Evolutionary conservation across 2,329 filamentous ascomycete species (phyloP), one percentile per base, ranked within the genome.

Genomic region (Aphanocladium album): DNA sequence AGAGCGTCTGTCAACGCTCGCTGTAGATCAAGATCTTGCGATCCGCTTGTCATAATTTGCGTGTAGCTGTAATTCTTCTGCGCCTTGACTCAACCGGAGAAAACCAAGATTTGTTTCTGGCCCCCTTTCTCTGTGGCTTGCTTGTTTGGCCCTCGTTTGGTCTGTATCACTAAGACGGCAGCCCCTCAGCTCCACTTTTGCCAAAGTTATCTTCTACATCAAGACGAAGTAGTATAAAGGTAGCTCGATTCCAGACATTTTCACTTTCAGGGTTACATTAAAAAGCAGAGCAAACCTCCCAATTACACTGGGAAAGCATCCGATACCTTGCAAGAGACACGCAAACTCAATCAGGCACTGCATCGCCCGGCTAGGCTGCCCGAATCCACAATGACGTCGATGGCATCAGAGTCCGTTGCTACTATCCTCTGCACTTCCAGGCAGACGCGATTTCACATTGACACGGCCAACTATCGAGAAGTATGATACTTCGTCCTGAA

Each of bases 361-460:
- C 16, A 21, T 21, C 16, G 23, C 19, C 50, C 35, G 35, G 39
- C 55, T 17, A 56, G 41, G 41, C 30, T 49, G 39, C 49, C 47
- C 57, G 27, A 27, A 50, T 39, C 52, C 55, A 67, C 56, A 14
- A 81, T 80, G 79, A 79, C 78, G 50, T 80, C 78, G 16, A 80
- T 80, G 67, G 73, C 74, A 58, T 74, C 79, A 12, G 79, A 83
- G 64, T 80, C 79, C 5, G 79, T 78, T 35, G 73, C 80, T 16
- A 79, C 79, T 3, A 82, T 89, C 61, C 74, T 87, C 53, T 86
- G 84, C 65, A 85, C 83, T 21, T 86, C 84, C 69, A 88, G 87
- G 67, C 86, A 89, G 68, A 89, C 85, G 2, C 81, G 86, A 12
- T 89, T 89, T 64, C 83, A 87, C 68, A 85, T 79, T 63, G 81